Evolutionary conservation across 1,284 basidiomycete genomes (phyloP), one percentile per base, ranked within the genome.

Genomic region (Malassezia nana): DNA sequence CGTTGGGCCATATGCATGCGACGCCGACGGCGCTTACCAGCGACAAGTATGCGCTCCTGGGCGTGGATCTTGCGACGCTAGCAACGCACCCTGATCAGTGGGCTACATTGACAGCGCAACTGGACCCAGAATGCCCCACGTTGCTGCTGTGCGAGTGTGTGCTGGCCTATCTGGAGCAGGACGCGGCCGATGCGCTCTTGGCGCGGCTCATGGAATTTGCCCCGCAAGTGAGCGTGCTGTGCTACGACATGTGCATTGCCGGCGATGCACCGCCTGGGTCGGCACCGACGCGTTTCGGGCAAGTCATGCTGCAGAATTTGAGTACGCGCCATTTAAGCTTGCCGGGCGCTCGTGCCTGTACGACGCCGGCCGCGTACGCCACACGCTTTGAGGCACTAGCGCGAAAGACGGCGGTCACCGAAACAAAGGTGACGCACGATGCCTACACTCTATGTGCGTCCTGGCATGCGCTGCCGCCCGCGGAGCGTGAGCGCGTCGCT

Each of bases 61-160:
- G 58, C 8, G 53, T 55, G 2, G 59, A 65, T 10, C 46, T 66
- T 9, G 32, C 57, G 2, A 35, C 29, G 16, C 41, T 51, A 2
- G 20, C 13, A 1, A 5, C 26, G 15, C 18, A 24, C 16, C 29
- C 39, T 7, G 18, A 24, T 16, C n/a, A 18, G 15, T 8, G 22
- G 25, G 29, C 28, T 1, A 2, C 39, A 1, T 12, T 67, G 12
- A 46, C 60, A n/a, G 41, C 55, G 3, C 29, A 18, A 0, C 41
- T 71, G 13, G 49, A 62, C 16, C 35, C 55, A 2, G 24, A 31
- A 0, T 40, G 55, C 3, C 67, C 66, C 0, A 74, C 69, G 9
- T 52, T 74, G 18, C 20, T 74, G n/a, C 50, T 74, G 5, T 66
- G 64, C n/a, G 71, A 74, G 46, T 74, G 71, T 30, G 67, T 74